Base-by-base conservation (phyloP, 2,329 filamentous ascomycete species). In the Ophiostoma sp. region DNA sequence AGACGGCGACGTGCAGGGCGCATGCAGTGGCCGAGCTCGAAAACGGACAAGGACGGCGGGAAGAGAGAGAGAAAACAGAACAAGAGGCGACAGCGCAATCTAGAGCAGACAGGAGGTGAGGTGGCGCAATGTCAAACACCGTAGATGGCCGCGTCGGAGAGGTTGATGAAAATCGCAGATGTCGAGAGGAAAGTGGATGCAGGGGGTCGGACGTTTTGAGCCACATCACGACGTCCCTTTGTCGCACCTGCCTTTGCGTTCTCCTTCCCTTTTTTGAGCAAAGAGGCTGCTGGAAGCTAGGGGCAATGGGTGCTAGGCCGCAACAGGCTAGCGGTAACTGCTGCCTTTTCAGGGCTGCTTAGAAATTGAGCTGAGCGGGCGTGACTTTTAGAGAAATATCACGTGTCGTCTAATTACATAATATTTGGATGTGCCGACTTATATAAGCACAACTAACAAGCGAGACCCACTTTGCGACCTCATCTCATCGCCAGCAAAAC, bases 231-330 rank as follows among this genome's bases (percentile, higher is more conserved):
- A 67, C 33, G 57, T 44, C 54, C 36, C 68, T 65, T 67, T 69
- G 68, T 69, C 70, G 70, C 68, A 31, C 68, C 66, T 71, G 39
- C 44, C 44, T n/a, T 17, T 48, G 15, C 44, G 15, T 48, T n/a
- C 20, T 6, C 44, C 52, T 57, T 57, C 52, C 57, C 62, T 70
- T 69, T 70, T 70, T 66, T 41, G 23, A 67, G 68, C 67, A 39
- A 68, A 57, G 67, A 68, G 66, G 71, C 71, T 68, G 71, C 68
- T 68, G 67, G 62, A 72, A 72, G 71, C 71, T 72, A 70, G 71
- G 71, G 71, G 68, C 68, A 57, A 69, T 17, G 11, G 4, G 57
- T 52, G 41, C 68, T 71, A 71, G 68, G 11, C 70, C 67, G 60
- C 33, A 72, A 31, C 5, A 8, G 62, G 20, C 31, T 70, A 70